phyloP scores from a whole-genome alignment of 2,329 filamentous ascomycete species.

The Pyrenophora graminea region DNA sequence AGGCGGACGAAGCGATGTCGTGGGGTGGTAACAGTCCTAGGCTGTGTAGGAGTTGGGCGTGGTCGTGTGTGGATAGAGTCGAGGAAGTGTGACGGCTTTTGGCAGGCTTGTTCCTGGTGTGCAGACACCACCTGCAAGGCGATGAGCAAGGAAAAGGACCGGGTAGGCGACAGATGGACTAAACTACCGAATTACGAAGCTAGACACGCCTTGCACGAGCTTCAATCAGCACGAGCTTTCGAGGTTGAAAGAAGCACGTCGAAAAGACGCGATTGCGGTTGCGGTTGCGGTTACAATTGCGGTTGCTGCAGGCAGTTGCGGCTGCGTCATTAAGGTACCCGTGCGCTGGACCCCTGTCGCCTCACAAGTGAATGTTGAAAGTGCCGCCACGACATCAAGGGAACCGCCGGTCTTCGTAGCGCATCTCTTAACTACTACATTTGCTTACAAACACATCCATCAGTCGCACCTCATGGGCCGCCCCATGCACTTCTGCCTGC shows the following conservation, averaged over 20 bases:
- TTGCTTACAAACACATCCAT: background rate
- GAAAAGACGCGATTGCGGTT: constrained; percentile 26
- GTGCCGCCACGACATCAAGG: constrained; percentile 23
- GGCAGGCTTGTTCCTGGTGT: constrained; percentile 7
- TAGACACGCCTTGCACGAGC: background rate
- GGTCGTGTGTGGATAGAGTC: background rate
- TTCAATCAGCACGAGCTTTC: constrained; percentile 10
- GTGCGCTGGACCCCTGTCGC: constrained; percentile 27
- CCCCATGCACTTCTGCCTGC: constrained; percentile 31
- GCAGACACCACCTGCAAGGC: background rate
- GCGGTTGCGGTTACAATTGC: constrained; percentile 5
- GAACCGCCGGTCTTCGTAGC: constrained; percentile 24
- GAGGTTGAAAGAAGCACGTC: constrained; percentile 27
- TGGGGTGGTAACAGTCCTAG: constrained; percentile 1
- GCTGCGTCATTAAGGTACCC: constrained; percentile 28
- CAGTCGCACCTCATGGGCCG: constrained; percentile 21
- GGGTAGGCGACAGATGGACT: background rate
- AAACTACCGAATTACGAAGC: background rate
- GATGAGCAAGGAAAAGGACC: background rate
- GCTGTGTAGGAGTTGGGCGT: constrained; percentile 6
- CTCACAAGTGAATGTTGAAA: constrained; percentile 25
- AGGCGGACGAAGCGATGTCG: background rate
- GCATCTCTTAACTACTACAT: constrained; percentile 8
- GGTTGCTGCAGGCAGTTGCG: constrained; percentile 30
- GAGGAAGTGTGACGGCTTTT: background rate